Percentiles rank a stretch among this genome's conserved stretches.
Conservation (phyloP, 2,329 filamentous ascomycete genomes). For the Colletotrichum sp. region DNA sequence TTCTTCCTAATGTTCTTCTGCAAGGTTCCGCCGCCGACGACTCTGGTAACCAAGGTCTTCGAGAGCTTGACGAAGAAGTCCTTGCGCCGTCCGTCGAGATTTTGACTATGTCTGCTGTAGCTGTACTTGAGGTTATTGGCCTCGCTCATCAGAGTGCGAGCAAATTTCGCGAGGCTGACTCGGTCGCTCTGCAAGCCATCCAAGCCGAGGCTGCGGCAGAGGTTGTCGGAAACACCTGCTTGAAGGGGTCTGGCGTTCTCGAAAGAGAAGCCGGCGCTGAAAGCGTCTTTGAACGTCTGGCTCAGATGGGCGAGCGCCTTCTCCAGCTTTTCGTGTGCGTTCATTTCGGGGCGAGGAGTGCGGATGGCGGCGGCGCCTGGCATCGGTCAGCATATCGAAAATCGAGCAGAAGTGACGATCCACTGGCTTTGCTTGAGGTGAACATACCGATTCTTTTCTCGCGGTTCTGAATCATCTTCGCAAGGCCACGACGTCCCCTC, state of each 20-base stretch:
- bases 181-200: not conserved
- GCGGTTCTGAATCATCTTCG: not conserved
- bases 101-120: not conserved
- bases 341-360: not conserved
- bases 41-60: not conserved
- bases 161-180: fast-evolving
- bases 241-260: not conserved
- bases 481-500: not conserved
- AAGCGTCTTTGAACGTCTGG: not conserved
- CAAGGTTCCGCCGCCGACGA: not conserved
- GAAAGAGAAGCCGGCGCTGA: not conserved
- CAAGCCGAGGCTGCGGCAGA: not conserved
- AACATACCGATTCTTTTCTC: not conserved
- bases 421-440: not conserved
- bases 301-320: fast-evolving
- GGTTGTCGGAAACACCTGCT: not conserved
- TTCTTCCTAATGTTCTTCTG: not conserved
- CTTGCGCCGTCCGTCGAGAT: not conserved
- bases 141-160: not conserved
- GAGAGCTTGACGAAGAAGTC: not conserved
- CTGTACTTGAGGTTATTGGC: not conserved
- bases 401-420: fast-evolving
- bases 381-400: not conserved
- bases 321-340: not conserved
- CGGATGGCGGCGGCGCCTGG: not conserved